Base-by-base conservation (phyloP, 1,139 yeast species). In the Pichia sp. region DNA sequence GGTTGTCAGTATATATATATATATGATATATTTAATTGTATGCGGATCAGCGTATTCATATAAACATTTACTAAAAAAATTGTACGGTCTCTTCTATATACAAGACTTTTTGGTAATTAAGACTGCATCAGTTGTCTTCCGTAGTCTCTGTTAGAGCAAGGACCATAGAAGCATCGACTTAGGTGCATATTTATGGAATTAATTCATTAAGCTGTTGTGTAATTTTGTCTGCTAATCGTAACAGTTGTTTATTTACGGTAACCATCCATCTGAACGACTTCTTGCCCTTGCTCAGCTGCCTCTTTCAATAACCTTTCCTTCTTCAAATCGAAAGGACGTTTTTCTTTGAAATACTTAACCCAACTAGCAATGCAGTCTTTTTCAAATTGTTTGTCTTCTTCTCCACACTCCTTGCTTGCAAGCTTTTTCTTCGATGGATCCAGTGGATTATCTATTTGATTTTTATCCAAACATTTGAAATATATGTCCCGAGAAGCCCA, bases 271-370 rank as follows among this genome's bases (percentile, higher is more conserved):
- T 62, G 67, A 41, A 70, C 61, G 43, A 70, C 57, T 57, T 68
- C 69, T 54, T 78, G 84, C 40, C 82, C 82, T 52, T 77, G 73
- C 44, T 71, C 75, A 61, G 79, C 84, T 62, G 82, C 79, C 61
- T 79, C 78, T 56, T 75, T 73, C 64, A 83, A 61, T 65, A 81
- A 77, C 57, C 72, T 69, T 57, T 77, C 82, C 64, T 78, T 79
- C 63, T 80, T 78, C 57, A 74, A 68, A 57, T 83, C 87, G 52
- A 77, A 79, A 6, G 80, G 80, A 58, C 89, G 75, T 64, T 83
- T 84, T 67, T 83, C 85, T 64, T 84, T 83, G 71, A 85, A 85
- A 65, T 85, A 84, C 50, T 79, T 76, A 36, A 81, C 83, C 90
- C 90, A 85, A 54, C 84, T 77, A 31, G 76, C 75, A n/a, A 82